Base-by-base conservation (phyloP, 1,284 basidiomycete genomes). In the Ceratorhiza oryzae-sativae region DNA sequence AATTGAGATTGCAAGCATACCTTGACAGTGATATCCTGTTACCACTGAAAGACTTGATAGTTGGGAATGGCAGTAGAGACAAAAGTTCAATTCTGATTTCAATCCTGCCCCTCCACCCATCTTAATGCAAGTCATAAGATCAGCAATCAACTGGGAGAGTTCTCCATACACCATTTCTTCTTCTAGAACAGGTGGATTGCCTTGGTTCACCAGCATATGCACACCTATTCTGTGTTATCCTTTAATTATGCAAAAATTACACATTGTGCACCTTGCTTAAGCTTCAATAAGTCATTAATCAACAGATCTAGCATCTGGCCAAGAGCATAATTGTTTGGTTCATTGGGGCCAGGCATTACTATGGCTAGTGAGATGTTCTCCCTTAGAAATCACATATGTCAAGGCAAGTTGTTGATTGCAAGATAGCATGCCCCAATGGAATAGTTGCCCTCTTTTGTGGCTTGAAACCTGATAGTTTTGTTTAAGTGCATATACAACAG, bases 241-340 rank as follows among this genome's bases (percentile, higher is more conserved):
- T 18, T n/a, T 30, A 10, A 10, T 4, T 34, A n/a, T 27, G 27
- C 20, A 13, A 18, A 13, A 2, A 18, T 32, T 13, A 1, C 18
- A 53, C 18, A 4, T 18, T 30, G 41, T 53, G 2, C 3, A 71
- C 68, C 68, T 71, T 51, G 23, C 25, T 71, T 41, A 1, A 71
- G 68, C 36, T 45, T 12, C 20, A 60, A 18, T 9, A 71, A 18
- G 1, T 68, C 53, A n/a, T 72, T 39, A 20, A 68, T 30, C 5
- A 72, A 32, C 0, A 56, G 61, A 1, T 60, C 63, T 8, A 72
- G 12, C 46, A 67, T 56, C 10, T 72, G 71, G 25, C 68, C 63
- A n/a, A 72, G 51, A 1, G 23, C 60, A n/a, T 68, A 65, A 12
- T 30, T 10, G 8, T 10, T 32, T 12, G 63, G 71, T 23, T 65